phyloP scores from a whole-genome alignment of 1,284 basidiomycete genomes.

The Fomitopsis palustris region DNA sequence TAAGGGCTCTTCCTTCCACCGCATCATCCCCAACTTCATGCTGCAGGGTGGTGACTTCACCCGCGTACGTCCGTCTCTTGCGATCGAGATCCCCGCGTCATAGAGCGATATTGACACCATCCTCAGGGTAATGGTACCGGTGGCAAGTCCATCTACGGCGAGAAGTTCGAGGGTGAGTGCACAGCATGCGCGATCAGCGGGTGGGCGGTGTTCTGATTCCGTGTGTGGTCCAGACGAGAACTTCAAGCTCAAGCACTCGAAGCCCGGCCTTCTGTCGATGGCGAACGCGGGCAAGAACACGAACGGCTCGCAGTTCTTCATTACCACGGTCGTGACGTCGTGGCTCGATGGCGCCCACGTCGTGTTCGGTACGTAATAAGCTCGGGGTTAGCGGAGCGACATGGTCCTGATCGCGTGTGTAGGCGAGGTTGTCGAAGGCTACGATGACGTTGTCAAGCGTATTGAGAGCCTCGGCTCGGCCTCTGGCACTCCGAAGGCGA shows the following conservation, averaged over 20 bases:
- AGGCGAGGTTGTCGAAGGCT: constrained; percentile 64
- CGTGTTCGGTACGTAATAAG: constrained; percentile 62
- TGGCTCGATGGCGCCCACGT: constrained; percentile 81
- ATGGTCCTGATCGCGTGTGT: constrained; percentile 2
- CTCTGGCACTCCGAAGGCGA: constrained; percentile 43
- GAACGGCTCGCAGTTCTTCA: constrained; percentile 63
- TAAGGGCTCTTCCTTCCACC: constrained; percentile 34
- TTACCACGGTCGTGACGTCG: constrained; percentile 66
- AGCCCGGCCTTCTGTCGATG: constrained; percentile 88
- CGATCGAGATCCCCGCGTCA: constrained; percentile 35
- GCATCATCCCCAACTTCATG: constrained; percentile 45
- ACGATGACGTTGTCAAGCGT: constrained; percentile 53
- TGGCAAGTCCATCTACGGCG: constrained; percentile 90
- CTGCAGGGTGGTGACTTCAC: constrained; percentile 76
- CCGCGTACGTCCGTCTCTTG: constrained; percentile 35
- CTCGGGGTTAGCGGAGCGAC: background rate
- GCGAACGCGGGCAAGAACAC: constrained; percentile 79
- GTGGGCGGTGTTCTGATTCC: background rate
- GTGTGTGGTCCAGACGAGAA: constrained; percentile 68
- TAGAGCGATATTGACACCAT: background rate
- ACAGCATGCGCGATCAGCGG: background rate
- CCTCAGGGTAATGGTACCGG: constrained; percentile 75
- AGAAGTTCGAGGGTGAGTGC: constrained; percentile 66
- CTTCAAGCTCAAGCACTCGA: constrained; percentile 77
- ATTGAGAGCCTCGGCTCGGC: constrained; percentile 60